phyloP scores from a whole-genome alignment of 1,284 basidiomycete genomes.

The Cutaneotrichosporon dermatis region DNA sequence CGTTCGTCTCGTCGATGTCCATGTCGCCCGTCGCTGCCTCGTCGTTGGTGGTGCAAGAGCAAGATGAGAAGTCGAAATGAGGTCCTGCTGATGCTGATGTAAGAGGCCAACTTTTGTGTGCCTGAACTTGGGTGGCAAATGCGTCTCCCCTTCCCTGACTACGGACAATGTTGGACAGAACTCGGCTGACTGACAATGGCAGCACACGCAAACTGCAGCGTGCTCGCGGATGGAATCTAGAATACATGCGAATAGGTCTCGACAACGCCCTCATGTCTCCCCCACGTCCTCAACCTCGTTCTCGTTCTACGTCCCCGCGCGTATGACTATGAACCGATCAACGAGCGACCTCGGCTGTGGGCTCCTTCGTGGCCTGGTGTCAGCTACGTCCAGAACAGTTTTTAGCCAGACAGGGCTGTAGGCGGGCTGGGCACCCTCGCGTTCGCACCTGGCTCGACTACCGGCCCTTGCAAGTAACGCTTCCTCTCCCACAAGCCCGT shows the following conservation, averaged over 20 bases:
- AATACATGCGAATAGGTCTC: neutral
- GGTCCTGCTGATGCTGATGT: neutral
- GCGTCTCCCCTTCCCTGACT: no score
- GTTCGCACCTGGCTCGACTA: conserved; percentile 61
- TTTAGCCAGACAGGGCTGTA: no score
- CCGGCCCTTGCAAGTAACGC: no score
- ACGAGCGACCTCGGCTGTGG: conserved; percentile 28
- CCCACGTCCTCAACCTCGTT: neutral
- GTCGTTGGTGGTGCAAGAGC: no score
- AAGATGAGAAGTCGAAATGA: neutral
- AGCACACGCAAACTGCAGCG: no score
- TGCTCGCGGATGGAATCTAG: neutral
- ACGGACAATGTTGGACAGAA: no score
- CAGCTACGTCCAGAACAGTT: no score
- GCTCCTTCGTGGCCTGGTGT: conserved; percentile 7
- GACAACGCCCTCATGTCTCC: neutral
- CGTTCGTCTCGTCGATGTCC: neutral
- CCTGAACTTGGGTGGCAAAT: conserved; percentile 7
- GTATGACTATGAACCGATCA: no score
- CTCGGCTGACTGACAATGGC: no score
- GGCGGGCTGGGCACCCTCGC: no score
- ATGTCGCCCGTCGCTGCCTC: neutral
- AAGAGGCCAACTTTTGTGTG: conserved; percentile 3
- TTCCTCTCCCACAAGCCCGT: conserved; percentile 67
- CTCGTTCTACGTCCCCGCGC: no score